phyloP scores from a whole-genome alignment of 1,284 basidiomycete species.

The Pterulicium gracile region DNA sequence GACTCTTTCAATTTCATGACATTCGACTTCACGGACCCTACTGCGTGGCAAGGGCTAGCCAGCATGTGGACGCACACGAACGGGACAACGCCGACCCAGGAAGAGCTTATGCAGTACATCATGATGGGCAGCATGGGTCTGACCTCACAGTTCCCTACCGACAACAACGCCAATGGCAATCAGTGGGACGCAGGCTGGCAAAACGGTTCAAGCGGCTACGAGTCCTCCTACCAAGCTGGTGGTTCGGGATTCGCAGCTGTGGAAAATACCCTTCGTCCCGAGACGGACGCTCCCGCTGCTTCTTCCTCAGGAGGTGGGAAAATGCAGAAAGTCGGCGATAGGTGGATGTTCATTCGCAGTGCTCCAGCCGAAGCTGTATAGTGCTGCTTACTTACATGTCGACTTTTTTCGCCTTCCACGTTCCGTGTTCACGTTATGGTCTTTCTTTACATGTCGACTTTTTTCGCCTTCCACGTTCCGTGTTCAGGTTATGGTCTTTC shows the following conservation, averaged over 20 bases:
- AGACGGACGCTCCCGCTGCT: neutral
- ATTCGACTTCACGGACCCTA: slow-evolving; percentile 1
- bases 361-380: neutral
- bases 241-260: neutral
- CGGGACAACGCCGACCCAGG: neutral
- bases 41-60: neutral
- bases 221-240: neutral
- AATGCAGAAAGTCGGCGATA: slow-evolving; percentile 2
- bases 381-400: too few relatives aligned
- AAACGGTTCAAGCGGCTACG: neutral
- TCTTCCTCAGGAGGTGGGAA: neutral
- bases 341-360: slow-evolving; percentile 1
- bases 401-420: too few relatives aligned
- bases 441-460: too few relatives aligned
- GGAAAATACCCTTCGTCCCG: neutral
- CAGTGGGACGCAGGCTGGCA: neutral
- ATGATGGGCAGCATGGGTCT: neutral
- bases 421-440: too few relatives aligned
- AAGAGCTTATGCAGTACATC: slow-evolving; percentile 3
- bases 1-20: slow-evolving; percentile 1
- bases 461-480: too few relatives aligned
- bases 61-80: neutral
- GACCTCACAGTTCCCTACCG: neutral
- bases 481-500: too few relatives aligned
- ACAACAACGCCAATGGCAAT: neutral